Evolutionary conservation across 2,329 filamentous ascomycete genomes (phyloP), one percentile per base, ranked within the genome.

Genomic region (Sporothrix mexicana): DNA sequence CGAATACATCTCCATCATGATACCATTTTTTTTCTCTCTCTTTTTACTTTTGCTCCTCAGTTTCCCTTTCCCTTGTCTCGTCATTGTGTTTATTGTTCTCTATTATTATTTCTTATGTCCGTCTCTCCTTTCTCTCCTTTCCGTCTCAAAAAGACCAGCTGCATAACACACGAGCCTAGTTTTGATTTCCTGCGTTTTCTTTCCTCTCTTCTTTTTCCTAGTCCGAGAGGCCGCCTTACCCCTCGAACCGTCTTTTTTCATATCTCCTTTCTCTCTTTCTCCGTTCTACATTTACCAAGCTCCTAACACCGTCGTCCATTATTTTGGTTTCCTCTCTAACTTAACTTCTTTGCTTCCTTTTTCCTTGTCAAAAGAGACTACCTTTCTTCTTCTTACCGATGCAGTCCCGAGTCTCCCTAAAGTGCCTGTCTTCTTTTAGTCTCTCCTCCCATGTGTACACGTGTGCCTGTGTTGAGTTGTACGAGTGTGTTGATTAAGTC

Each of bases 1-100:
- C 47, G 49, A 68, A 72, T 47, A 72, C 45, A 71, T 43, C 30
- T 57, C 72, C 69, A 74, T 73, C 74, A 77, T 77, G 76, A 77
- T 77, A 77, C 77, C 76, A 77, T 74, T 74, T 74, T 77, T 66
- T 68, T 70, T 41, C 45, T 30, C 67, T 72, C 70, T 13, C 23
- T 51, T 66, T 43, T 20, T 25, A 36, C 41, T 69, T 36, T n/a
- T 45, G 1, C 30, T 71, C 70, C 43, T 73, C 49, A 49, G 69
- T 36, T 47, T 45, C 45, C 23, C 20, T 45, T 23, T 59, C 12
- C 62, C 55, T 67, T 68, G 25, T 13, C n/a, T 25, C 20, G n/a
- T 49, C n/a, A 36, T 36, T 36, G 30, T 36, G 30, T 36, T 49
- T 23, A 53, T n/a, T 30, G 10, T 47, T 53, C 53, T 62, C 20